Percentiles rank a stretch among this genome's conserved stretches.
Conservation (phyloP, 2,329 filamentous ascomycete genomes). For the Mycosphaerelloides madeirae region DNA sequence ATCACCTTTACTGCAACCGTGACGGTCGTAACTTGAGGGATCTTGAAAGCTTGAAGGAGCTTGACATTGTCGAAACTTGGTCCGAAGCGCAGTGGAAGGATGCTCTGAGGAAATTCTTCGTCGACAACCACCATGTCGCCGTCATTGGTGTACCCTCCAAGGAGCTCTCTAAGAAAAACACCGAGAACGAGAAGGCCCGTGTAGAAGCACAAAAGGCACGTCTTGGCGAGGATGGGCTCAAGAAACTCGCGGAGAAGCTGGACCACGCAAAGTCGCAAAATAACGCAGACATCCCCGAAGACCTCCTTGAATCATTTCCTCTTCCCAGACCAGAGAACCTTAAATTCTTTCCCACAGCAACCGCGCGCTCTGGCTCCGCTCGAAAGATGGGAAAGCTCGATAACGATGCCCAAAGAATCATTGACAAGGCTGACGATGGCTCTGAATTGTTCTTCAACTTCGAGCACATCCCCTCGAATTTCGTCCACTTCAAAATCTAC, state of each 20-base stretch:
- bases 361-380: conserved; percentile 76
- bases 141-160: conserved; percentile 82
- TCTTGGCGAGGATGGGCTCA: conserved; percentile 76
- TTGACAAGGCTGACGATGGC: conserved; percentile 63
- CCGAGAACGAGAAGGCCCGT: conserved; percentile 72
- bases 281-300: conserved; percentile 75
- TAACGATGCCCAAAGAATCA: conserved; percentile 67
- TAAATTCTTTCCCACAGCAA: conserved; percentile 85
- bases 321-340: conserved; percentile 87
- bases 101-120: conserved; percentile 79
- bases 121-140: conserved; percentile 79
- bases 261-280: conserved; percentile 84
- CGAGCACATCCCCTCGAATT: conserved; percentile 88
- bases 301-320: conserved; percentile 73
- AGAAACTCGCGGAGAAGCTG: conserved; percentile 67
- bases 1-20: conserved; percentile 83
- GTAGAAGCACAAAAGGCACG: conserved; percentile 72
- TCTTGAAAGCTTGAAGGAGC: conserved; percentile 44
- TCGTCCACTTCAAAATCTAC: conserved; percentile 78
- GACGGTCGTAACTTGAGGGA: conserved; percentile 58
- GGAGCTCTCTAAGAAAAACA: conserved; percentile 72
- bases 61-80: conserved; percentile 72
- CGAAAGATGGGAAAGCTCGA: conserved; percentile 62
- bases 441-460: conserved; percentile 87
- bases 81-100: conserved; percentile 75